Evolutionary conservation across 2,329 filamentous ascomycete species (phyloP).

Genomic region (Orbilia oligospora): DNA sequence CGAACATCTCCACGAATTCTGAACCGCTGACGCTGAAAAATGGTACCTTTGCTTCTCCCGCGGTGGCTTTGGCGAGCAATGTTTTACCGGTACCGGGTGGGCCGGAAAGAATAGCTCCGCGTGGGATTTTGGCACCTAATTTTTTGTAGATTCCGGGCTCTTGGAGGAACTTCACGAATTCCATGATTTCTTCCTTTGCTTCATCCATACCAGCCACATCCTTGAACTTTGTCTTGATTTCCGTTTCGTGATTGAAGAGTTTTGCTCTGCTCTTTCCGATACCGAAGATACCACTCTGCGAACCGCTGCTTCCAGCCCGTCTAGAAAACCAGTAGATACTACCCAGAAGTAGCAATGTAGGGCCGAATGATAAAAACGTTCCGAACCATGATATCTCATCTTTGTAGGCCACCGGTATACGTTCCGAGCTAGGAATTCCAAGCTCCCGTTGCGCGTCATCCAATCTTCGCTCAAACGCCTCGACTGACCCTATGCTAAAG

Average conservation of each 20-base stretch:
- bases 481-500: slow-evolving; percentile 95
- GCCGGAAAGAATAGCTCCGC: slow-evolving; percentile 95
- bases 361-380: slow-evolving; percentile 83
- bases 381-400: slow-evolving; percentile 80
- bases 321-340: slow-evolving; percentile 84
- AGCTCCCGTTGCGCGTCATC: slow-evolving; percentile 91
- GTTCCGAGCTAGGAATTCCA: slow-evolving; percentile 85
- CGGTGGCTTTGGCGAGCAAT: slow-evolving; percentile 94
- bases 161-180: slow-evolving; percentile 97
- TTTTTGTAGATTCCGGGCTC: slow-evolving; percentile 92
- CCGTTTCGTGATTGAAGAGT: slow-evolving; percentile 96
- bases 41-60: slow-evolving; percentile 94
- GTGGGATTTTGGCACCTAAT: slow-evolving; percentile 96
- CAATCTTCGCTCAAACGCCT: slow-evolving; percentile 89
- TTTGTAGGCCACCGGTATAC: slow-evolving; percentile 91
- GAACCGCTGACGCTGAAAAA: slow-evolving; percentile 99
- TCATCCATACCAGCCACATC: slow-evolving; percentile 99
- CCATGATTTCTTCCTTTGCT: slow-evolving; percentile 98
- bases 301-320: slow-evolving; percentile 78
- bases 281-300: slow-evolving; percentile 86
- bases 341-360: slow-evolving; percentile 87
- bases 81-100: slow-evolving; percentile 99
- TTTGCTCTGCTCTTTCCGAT: slow-evolving; percentile 97
- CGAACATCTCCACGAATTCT: slow-evolving; percentile 99
- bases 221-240: slow-evolving; percentile 95